phyloP scores from a whole-genome alignment of 257 asterid genomes.

The Solanum piurae region DNA sequence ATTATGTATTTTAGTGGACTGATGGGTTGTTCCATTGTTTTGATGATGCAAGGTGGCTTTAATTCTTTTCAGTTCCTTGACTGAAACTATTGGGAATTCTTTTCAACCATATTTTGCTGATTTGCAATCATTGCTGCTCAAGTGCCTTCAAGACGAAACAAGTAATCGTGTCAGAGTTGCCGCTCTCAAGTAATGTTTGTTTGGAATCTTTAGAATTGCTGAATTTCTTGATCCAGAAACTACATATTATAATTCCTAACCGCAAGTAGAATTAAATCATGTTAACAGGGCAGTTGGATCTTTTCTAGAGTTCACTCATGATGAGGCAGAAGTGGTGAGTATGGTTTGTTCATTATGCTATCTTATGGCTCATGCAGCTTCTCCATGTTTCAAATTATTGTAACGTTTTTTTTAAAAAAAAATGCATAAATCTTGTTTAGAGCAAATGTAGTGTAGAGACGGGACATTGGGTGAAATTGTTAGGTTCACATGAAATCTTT shows the following conservation, averaged over 20 bases:
- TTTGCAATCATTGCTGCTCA: constrained; percentile 74
- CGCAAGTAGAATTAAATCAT: constrained; percentile 12
- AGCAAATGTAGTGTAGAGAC: background rate
- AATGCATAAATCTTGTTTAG: background rate
- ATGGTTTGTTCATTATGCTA: background rate
- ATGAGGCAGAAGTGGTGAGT: constrained; percentile 89
- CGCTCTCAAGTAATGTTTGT: constrained; percentile 79
- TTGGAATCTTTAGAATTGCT: background rate
- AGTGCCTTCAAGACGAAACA: constrained; percentile 95
- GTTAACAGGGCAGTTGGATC: constrained; percentile 98
- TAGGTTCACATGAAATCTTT: background rate
- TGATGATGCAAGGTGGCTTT: constrained; percentile 68
- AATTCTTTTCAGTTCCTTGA: constrained; percentile 96
- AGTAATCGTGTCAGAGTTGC: constrained; percentile 94
- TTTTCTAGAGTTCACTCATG: constrained; percentile 88
- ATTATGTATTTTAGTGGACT: background rate
- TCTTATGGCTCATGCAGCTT: background rate
- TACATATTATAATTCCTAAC: constrained; percentile 4
- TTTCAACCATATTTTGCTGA: constrained; percentile 81
- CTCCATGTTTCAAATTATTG: background rate
- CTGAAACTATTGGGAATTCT: constrained; percentile 93
- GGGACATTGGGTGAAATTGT: background rate
- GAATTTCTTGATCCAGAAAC: background rate
- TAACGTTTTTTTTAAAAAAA: background rate
- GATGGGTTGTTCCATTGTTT: constrained; percentile 11